Base-by-base conservation (phyloP, 2,329 filamentous ascomycete genomes). In the Sporothrix pallida region DNA sequence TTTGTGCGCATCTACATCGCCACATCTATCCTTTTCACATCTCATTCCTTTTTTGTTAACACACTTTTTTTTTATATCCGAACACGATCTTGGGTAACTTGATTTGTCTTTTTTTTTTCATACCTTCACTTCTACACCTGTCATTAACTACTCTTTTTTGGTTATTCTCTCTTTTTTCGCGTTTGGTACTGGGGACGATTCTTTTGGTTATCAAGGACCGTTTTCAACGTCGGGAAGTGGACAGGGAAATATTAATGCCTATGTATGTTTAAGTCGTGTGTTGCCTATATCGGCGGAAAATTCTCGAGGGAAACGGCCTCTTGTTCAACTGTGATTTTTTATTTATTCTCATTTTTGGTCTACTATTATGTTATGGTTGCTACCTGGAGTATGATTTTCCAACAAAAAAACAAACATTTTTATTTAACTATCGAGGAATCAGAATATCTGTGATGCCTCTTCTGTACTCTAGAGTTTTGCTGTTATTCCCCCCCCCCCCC, bases 221-320 rank as follows among this genome's bases (percentile, higher is more conserved):
- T 48, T 48, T 63, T 68, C 13, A 54, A 69, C 23, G 67, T 52
- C 31, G 70, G 26, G 48, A 46, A 65, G 44, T 67, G 23, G 58
- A 23, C 37, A 48, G 12, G 63, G 72, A 62, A 63, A 69, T 52
- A 52, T 15, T 72, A 72, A 72, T 72, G 73, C 23, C 70, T 58
- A 52, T 72, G 60, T 71, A 62, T 72, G 69, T 71, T 52, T 60
- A 52, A 37, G 46, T 37, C 31, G 46, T 52, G 63, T 26, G 13
- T 50, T 23, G 42, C 62, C 48, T 46, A 17, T 48, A 46, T 26
- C 3, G 62, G 65, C 23, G 44, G 23, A n/a, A 42, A 42, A 60
- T 23, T 12, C 31, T 3, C 13, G 46, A 42, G 46, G 54, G 44
- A 17, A 50, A 70, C 17, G 26, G 48, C n/a, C 67, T 56, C n/a